Evolutionary conservation across 176 grass and related monocot species (phyloP), one percentile per base, ranked within the genome.

Genomic region (Lolium multiflorum): DNA sequence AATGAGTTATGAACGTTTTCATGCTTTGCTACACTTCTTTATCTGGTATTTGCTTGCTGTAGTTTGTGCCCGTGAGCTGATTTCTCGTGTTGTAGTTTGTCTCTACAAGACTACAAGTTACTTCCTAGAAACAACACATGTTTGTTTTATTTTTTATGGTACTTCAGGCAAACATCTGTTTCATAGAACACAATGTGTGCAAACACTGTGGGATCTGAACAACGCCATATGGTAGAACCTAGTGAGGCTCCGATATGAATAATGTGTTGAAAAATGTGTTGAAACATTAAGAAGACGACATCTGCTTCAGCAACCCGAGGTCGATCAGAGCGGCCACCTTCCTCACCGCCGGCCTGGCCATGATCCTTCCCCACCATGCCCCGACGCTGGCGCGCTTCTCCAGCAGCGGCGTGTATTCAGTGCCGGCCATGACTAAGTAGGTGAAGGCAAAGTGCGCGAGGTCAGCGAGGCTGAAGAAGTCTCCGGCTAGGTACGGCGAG

Each of bases 391-490:
- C 73, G 15, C 38, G 25, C 22, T 66, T 38, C 37, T 90, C 82
- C 66, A 94, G 41, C 57, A 91, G 1, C 0, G 54, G 6, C 1
- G 38, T 56, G 5, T 78, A 72, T 41, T 90, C 83, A 1, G 89
- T 84, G 41, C 70, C 1, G 46, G 70, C 41, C 87, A 94, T 73
- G 16, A 94, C 15, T 71, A 77, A 82, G 41, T 60, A 73, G 25
- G 74, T 85, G n/a, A 44, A 0, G 1, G 81, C 43, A 66, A 94
- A 73, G 84, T 94, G 92, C 76, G 71, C 84, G 44, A 94, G 39
- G 39, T 94, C 89, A 13, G 92, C 92, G 13, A 83, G 9, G 77
- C 84, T 91, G 82, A 89, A 1, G 84, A 54, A 85, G 41, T 87
- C 73, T 6, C 92, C 87, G 20, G 87, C 87, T 1, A 94, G 50